A percentile compares a stretch with the other conserved stretches of the same genome.
Evolutionary conservation across 1,139 yeast species (phyloP).

Genomic region (Sugiyamaella paludigena): DNA sequence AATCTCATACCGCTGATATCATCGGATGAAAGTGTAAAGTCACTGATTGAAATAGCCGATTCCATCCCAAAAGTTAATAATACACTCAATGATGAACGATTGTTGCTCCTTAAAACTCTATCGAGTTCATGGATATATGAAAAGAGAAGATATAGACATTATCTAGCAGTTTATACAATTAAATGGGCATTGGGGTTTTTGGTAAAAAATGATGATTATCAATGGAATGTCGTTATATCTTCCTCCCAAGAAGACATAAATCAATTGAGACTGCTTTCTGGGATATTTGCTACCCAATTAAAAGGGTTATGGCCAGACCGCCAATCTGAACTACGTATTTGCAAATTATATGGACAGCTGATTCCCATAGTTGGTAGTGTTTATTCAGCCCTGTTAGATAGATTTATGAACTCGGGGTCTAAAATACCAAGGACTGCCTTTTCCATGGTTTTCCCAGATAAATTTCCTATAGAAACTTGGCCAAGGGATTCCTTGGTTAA

Average conservation of each 20-base stretch:
- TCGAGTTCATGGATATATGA: slow-evolving; percentile 50
- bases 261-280: slow-evolving; percentile 34
- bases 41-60: slow-evolving; percentile 33
- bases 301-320: slow-evolving; percentile 35
- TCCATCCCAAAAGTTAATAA: slow-evolving; percentile 33
- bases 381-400: neutral
- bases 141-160: slow-evolving; percentile 42
- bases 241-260: slow-evolving; percentile 29
- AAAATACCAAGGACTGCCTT: slow-evolving; percentile 25
- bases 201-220: slow-evolving; percentile 22
- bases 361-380: slow-evolving; percentile 34
- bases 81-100: slow-evolving; percentile 54
- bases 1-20: slow-evolving; percentile 28
- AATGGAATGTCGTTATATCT: slow-evolving; percentile 10
- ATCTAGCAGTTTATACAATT: slow-evolving; percentile 52
- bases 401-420: slow-evolving; percentile 6
- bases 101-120: slow-evolving; percentile 58
- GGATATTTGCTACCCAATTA: slow-evolving; percentile 37
- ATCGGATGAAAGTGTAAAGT: slow-evolving; percentile 30
- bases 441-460: slow-evolving; percentile 58
- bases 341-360: slow-evolving; percentile 35
- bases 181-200: slow-evolving; percentile 50
- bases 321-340: slow-evolving; percentile 30
- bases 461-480: slow-evolving; percentile 60
- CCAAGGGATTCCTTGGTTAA: slow-evolving; percentile 62